Base-by-base conservation (phyloP, 2,329 filamentous ascomycete species). In the Microdochium nivale region DNA sequence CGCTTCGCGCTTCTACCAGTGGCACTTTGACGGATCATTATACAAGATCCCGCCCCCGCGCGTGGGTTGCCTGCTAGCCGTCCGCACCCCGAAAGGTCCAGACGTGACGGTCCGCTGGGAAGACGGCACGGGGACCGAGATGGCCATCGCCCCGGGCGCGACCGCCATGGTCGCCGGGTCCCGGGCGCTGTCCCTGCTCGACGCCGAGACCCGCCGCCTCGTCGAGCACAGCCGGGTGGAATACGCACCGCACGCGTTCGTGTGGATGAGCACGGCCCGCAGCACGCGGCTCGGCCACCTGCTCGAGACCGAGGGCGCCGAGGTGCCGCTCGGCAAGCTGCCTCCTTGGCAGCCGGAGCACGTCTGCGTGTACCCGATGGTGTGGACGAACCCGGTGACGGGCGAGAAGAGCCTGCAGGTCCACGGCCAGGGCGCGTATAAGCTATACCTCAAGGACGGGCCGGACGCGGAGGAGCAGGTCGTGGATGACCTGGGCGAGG, bases 21-120 rank as follows among this genome's bases (percentile, higher is more conserved):
- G 87, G 87, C 87, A 90, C 65, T 89, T 90, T 50, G 87, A 90
- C 60, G 87, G 87, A 3, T 87, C 87, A 1, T 71, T 90, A 5
- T 90, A 90, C 62, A 84, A 80, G 19, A 23, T 23, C 76, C 90
- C 7, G n/a, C 87, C 87, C 2, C 86, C 87, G 1, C 76, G 83
- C 25, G 87, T 84, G 3, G 91, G 87, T 0, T 83, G 83, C 1
- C 75, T 91, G 24, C 74, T 90, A 52, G 87, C 87, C 0, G 86
- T 90, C 16, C 74, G 76, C 37, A 86, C 90, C 0, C 87, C 87
- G 0, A 73, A 76, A 19, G 84, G 84, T 5, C 75, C 83, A 30
- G 73, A 73, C 14, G 85, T 90, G 64, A 86, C 75, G 1, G 73
- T 88, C 24, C 77, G 86, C 19, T 91, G 90, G 58, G 87, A 90